Evolutionary conservation across 2,329 filamentous ascomycete genomes (phyloP), one percentile per base, ranked within the genome.

Genomic region (Aspergillus amoenus): DNA sequence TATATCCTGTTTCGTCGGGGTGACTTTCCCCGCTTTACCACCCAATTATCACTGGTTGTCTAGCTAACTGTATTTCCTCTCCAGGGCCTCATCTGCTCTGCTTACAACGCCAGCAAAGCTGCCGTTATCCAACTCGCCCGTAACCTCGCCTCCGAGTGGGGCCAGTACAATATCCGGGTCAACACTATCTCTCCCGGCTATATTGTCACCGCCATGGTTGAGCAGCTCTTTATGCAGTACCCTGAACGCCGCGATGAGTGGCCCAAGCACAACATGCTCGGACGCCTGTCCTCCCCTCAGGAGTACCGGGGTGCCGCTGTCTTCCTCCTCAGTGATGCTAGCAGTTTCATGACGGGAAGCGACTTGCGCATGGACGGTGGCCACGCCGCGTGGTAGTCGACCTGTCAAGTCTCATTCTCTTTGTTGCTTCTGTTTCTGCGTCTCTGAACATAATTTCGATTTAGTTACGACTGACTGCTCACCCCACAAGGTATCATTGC

Each of bases 181-280:
- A 81, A 80, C 67, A 79, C 78, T 42, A 72, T 80, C 51, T 78
- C 72, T 5, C 78, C 78, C 1, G 78, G 78, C 46, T 78, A 79
- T 63, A 79, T 80, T 57, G 72, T 76, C 50, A 79, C 77, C 4
- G 69, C 75, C 41, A 79, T 79, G 76, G 76, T 78, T 9, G 75
- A 76, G 64, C 68, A 73, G 37, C 63, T 78, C 30, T 77, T 77
- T 52, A 43, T 70, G 12, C 80, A 87, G 51, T 96, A 89, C 89
- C 85, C 89, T 4, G 87, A 83, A 64, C 88, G 93, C 71, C 94
- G 93, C 72, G 92, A 70, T 8, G 82, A 87, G 59, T 96, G 92
- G 92, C 85, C 89, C 15, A 88, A 82, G 66, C 87, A 93, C 75
- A 96, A 95, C 75, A 94, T 96, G 91, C 80, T 96, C 52, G 86